Evolutionary conservation across 331 rosid genomes (phyloP).

Genomic region (Spiraea crenata): DNA sequence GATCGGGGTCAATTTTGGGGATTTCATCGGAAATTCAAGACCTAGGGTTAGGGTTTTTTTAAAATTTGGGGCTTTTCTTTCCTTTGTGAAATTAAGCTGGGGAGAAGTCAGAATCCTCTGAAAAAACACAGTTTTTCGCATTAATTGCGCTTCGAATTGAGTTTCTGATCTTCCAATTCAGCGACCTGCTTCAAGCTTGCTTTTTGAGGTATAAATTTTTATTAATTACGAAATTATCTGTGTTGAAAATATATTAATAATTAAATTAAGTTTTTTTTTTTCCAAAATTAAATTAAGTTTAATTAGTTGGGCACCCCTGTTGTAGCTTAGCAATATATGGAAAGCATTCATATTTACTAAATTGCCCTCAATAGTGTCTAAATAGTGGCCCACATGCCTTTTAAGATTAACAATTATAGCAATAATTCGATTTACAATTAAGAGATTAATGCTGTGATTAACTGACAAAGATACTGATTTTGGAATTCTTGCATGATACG

Average conservation of each 20-base stretch:
- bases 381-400: constrained; percentile 6
- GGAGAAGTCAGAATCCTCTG: constrained; percentile 29
- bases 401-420: neutral
- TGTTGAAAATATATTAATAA: neutral
- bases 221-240: constrained; percentile 5
- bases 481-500: neutral
- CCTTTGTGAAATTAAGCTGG: constrained; percentile 29
- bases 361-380: constrained; percentile 20
- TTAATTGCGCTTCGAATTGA: constrained; percentile 11
- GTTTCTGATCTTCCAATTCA: constrained; percentile 24
- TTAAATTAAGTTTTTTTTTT: neutral
- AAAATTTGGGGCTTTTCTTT: constrained; percentile 45
- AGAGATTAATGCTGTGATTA: neutral
- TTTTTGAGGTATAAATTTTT: constrained; percentile 35
- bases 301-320: neutral
- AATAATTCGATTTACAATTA: neutral
- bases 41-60: constrained; percentile 67
- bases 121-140: constrained; percentile 7
- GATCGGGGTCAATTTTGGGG: constrained; percentile 6
- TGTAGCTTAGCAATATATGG: neutral
- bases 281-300: neutral
- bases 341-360: constrained; percentile 22
- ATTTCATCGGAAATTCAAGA: constrained; percentile 22
- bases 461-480: neutral
- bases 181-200: constrained; percentile 24